phyloP scores from a whole-genome alignment of 495 filamentous ascomycete genomes.

The Trichocladium antarcticum region DNA sequence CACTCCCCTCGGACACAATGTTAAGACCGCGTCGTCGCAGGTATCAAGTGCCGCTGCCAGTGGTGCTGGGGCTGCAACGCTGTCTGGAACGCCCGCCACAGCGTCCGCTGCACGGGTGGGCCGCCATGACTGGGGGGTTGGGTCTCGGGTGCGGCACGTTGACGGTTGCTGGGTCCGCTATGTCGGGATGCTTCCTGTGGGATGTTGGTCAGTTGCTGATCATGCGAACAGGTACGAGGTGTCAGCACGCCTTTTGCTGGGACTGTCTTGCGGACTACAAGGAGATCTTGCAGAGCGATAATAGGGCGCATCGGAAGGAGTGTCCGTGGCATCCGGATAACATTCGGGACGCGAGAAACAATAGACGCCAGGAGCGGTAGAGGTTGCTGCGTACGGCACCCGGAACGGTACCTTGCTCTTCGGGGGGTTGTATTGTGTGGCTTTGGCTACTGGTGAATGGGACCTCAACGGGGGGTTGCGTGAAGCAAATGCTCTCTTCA shows the following conservation, averaged over 20 bases:
- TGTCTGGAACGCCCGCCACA: conserved; percentile 5
- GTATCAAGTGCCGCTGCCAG: conserved; percentile 15
- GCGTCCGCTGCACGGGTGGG: conserved; percentile 4
- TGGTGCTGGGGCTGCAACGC: conserved; percentile 20
- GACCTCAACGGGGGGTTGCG: too few relatives aligned
- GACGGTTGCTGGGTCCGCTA: background rate
- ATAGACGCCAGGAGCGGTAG: too few relatives aligned
- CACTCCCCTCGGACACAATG: background rate
- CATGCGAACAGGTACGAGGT: conserved; percentile 8
- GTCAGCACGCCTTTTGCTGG: conserved; percentile 21
- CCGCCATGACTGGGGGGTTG: background rate
- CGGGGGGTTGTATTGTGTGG: too few relatives aligned
- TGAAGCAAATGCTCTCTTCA: too few relatives aligned
- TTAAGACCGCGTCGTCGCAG: conserved; percentile 5
- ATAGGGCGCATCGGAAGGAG: conserved; percentile 4
- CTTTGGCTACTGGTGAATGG: too few relatives aligned
- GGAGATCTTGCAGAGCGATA: conserved; percentile 14
- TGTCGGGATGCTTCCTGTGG: background rate
- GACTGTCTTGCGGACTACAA: conserved; percentile 17
- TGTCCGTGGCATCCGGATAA: conserved; percentile 16
- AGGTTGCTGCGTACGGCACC: too few relatives aligned
- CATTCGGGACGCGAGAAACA: conserved; percentile 7
- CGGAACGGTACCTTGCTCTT: too few relatives aligned
- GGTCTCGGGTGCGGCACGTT: conserved; percentile 1
- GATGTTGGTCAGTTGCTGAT: conserved; percentile 3